phyloP scores from a whole-genome alignment of 352 stramenopile genomes.

The Globisporangium radiosum region DNA sequence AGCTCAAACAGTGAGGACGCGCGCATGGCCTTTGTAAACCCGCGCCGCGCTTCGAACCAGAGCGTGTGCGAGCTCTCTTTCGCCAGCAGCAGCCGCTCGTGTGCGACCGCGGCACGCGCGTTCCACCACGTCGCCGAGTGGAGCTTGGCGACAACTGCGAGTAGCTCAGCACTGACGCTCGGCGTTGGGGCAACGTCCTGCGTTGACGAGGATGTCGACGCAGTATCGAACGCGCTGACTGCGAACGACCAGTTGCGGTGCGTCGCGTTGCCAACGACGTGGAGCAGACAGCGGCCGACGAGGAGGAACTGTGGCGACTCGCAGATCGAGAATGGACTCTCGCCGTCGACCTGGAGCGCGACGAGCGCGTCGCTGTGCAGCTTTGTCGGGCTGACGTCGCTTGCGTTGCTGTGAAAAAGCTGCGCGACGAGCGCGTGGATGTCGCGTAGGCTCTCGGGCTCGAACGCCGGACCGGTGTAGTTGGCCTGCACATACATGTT shows the following conservation, averaged over 20 bases:
- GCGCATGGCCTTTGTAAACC: conserved; percentile 42
- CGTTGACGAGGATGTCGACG: conserved; percentile 35
- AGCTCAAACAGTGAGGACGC: conserved; percentile 29
- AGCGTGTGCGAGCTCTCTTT: conserved; percentile 66
- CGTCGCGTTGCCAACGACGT: conserved; percentile 51
- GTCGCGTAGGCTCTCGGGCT: conserved; percentile 38
- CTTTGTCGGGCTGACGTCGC: conserved; percentile 14
- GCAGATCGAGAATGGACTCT: conserved; percentile 75
- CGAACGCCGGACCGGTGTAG: conserved; percentile 74
- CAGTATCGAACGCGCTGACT: conserved; percentile 16
- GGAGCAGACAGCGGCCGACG: conserved; percentile 52
- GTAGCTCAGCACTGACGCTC: conserved; percentile 18
- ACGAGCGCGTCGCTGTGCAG: conserved; percentile 54
- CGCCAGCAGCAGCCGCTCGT: conserved; percentile 60
- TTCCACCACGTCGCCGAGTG: conserved; percentile 69
- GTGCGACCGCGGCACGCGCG: conserved; percentile 57
- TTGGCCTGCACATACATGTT: conserved; percentile 80
- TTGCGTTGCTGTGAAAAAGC: conserved; percentile 24
- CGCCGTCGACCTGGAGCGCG: conserved; percentile 67
- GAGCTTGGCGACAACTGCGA: conserved; percentile 13
- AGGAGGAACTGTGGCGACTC: conserved; percentile 68
- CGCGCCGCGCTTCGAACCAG: conserved; percentile 65
- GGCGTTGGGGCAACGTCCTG: conserved; percentile 27
- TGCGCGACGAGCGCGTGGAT: conserved; percentile 28
- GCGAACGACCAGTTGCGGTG: conserved; percentile 62